Percentiles rank a stretch among this genome's conserved stretches.
phyloP scores from a whole-genome alignment of 1,139 yeast genomes.

The Yamadazyma pseudoaaseri region DNA sequence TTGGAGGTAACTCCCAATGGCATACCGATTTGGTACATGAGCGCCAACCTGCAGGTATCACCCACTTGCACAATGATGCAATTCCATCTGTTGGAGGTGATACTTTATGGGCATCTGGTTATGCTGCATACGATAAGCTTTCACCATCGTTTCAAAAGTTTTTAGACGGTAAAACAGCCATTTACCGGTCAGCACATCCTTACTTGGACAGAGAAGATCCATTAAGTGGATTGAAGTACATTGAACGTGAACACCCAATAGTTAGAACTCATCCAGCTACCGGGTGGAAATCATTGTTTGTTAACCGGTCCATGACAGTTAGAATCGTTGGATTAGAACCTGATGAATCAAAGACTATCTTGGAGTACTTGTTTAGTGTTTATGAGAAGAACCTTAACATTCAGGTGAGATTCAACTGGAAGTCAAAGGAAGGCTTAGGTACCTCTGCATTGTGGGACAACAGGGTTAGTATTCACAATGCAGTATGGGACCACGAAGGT shows the following conservation, averaged over 20 bases:
- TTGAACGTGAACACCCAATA: constrained; percentile 40
- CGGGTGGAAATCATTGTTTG: constrained; percentile 40
- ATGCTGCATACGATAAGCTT: constrained; percentile 38
- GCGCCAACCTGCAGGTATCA: constrained; percentile 37
- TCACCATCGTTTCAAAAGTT: constrained; percentile 36
- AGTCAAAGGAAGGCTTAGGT: too few species aligned
- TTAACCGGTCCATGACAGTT: too few species aligned
- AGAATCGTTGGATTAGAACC: too few species aligned
- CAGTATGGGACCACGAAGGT: too few species aligned
- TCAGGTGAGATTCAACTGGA: too few species aligned
- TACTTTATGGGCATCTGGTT: constrained; percentile 36
- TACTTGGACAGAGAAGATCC: constrained; percentile 33
- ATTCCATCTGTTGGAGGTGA: constrained; percentile 38
- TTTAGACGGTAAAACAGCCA: constrained; percentile 38
- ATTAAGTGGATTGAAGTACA: constrained; percentile 30
- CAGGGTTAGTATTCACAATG: too few species aligned
- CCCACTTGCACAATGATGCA: constrained; percentile 36
- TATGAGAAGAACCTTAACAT: too few species aligned
- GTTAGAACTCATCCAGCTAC: constrained; percentile 45
- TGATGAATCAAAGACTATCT: too few species aligned
- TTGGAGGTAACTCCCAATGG: constrained; percentile 34
- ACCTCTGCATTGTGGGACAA: too few species aligned
- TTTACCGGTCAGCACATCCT: constrained; percentile 34
- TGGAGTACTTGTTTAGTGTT: too few species aligned
- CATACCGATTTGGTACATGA: constrained; percentile 40